Evolutionary conservation across 2,329 filamentous ascomycete genomes (phyloP), one percentile per base, ranked within the genome.

Genomic region (Pseudogymnoascus sp.): DNA sequence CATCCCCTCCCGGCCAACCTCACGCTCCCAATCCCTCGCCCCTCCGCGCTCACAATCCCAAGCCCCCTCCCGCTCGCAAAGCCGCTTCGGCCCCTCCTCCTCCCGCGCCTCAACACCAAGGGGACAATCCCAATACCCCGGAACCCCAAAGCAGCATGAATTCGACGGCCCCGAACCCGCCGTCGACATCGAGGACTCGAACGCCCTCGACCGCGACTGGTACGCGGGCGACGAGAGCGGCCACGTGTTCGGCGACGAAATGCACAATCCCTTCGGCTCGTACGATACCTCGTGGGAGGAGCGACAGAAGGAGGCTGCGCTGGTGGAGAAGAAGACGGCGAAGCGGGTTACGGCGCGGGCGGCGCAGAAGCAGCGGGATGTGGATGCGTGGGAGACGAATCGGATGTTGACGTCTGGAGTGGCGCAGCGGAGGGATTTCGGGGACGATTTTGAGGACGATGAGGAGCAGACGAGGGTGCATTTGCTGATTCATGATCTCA

Each of bases 331-430:
- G 80, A 95, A 95, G 78, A 82, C 87, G 4, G 87, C 87, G 84
- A 70, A 84, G 81, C 70, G 84, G 79, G 82, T 89, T 73, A 91
- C 86, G 72, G 89, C 89, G 49, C 84, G 90, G 60, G 87, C 88
- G 65, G 82, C 91, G 64, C 91, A 96, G 76, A 90, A 93, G 70
- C 91, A 96, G 74, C 92, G 90, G 73, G 95, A 99, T 72, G 92
- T 95, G 46, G 95, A 99, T 76, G 93, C 93, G 0, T 99, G 95
- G 95, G 96, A 99, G 76, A 95, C 93, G 14, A 99, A 99, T 74
- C 90, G 95, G 64, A 97, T 99, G 95, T 82, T 99, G 65, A 95
- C 93, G 1, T 97, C 93, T 18, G 93, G 93, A 63, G 93, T 99
- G 16, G 95, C 95, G 16, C 96, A 99, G 75, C 82, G 93, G 71